Conservation (phyloP, 306 rosid species). For the Citrullus mucosospermus region DNA sequence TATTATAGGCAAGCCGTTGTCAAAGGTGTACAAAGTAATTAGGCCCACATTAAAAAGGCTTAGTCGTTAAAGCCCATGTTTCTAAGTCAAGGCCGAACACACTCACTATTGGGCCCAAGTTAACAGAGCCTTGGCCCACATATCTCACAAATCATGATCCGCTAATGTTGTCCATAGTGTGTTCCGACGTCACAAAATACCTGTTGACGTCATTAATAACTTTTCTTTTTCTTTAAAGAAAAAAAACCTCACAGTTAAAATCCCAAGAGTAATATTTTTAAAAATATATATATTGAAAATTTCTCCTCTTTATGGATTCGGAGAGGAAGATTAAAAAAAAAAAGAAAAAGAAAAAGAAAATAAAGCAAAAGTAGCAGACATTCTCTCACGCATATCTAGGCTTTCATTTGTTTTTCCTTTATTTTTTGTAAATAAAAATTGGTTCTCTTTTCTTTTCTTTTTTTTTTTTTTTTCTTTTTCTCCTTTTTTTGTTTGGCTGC, state of each 20-base stretch:
- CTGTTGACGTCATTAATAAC: background rate
- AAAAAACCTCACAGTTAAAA: background rate
- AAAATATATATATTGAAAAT: background rate
- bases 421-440: background rate
- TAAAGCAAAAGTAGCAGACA: conserved; percentile 15
- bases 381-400: conserved; percentile 27
- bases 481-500: background rate
- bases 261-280: background rate
- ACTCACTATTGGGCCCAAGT: background rate
- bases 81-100: background rate
- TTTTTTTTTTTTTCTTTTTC: background rate
- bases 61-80: background rate
- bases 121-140: background rate
- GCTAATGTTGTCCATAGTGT: background rate
- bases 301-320: background rate
- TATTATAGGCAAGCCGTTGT: no score
- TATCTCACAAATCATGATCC: background rate
- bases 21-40: background rate
- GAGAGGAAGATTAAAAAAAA: background rate
- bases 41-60: background rate
- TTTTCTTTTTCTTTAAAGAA: background rate
- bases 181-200: background rate
- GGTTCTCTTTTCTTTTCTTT: background rate
- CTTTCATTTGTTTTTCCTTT: background rate
- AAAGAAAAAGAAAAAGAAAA: background rate